Base-by-base conservation (phyloP, 208 protist genomes). In the Histomonas meleagridis region DNA sequence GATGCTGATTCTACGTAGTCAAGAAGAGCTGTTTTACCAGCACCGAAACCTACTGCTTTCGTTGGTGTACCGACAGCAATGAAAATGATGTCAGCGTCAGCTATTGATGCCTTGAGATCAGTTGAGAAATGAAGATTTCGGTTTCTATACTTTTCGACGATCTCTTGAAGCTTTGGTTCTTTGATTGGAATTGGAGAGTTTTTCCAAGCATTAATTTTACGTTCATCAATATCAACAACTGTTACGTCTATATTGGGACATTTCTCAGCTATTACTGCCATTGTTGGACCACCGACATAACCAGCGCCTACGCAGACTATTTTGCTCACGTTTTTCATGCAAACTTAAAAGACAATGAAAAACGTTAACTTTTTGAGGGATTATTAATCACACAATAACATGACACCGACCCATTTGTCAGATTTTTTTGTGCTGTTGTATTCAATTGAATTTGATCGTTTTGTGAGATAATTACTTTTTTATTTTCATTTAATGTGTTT, bases 1-100 rank as follows among this genome's bases (percentile, higher is more conserved):
- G 86, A 48, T 26, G 86, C 62, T 14, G 48, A 70, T 40, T 79
- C 76, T 38, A 62, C 53, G 46, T 92, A 70, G 23, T 91, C 40
- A 60, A 69, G 40, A 40, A 53, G 78, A 48, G 94, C 93, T 60
- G 93, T 92, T 28, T 93, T 92, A 23, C 94, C 94, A 35, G 94
- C 92, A 40, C 94, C 97, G 62, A 97, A 93, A 69, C 98, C 98
- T n/a, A 95, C 95, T 35, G 92, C 94, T 94, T 99, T 99, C 0
- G 97, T 98, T 51, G 97, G 97, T 0, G 98, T 99, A 93, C 98
- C 97, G 21, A 99, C 98, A 40, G 96, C 96, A 51, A 99, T 95
- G 93, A 98, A 98, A 92, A 99, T 97, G 57, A 98, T 95, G 78
- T 98, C 96, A 0, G 96, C 95, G 3, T 95, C 94, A 9, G 92